Conservation (phyloP, 1,139 yeast genomes). For the Scheffersomyces illinoinensis region DNA sequence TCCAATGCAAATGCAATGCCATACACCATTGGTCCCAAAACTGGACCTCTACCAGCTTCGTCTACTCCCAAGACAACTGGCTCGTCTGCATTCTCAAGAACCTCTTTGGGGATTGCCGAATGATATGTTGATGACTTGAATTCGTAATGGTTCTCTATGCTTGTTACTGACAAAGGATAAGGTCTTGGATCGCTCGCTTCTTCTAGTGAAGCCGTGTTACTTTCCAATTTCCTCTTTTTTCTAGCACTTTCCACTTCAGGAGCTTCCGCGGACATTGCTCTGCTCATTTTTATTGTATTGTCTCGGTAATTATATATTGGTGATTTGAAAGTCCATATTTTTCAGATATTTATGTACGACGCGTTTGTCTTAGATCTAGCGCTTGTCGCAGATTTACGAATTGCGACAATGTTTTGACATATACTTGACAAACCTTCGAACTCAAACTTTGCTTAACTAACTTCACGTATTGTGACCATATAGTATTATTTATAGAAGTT, state of each 20-base stretch:
- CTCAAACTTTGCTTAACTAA: not conserved
- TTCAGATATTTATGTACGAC: not conserved
- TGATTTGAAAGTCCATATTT: not conserved
- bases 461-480: not conserved
- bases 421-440: not conserved
- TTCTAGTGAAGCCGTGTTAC: not conserved
- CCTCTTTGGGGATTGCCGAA: constrained; percentile 29
- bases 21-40: constrained; percentile 95
- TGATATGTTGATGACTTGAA: constrained; percentile 39
- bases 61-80: constrained; percentile 79
- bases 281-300: not conserved
- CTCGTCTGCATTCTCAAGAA: constrained; percentile 16
- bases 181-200: constrained; percentile 4
- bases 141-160: constrained; percentile 21
- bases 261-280: not conserved
- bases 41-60: constrained; percentile 99
- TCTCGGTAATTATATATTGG: not conserved
- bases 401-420: not conserved
- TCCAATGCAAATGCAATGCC: constrained; percentile 78
- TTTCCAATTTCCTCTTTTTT: constrained; percentile 4
- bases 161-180: constrained; percentile 35
- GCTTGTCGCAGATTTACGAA: not conserved
- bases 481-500: too few relatives aligned
- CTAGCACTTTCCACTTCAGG: not conserved
- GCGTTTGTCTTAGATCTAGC: not conserved